Evolutionary conservation across 2,329 filamentous ascomycete genomes (phyloP).

Genomic region (Zopfia rhizophila): DNA sequence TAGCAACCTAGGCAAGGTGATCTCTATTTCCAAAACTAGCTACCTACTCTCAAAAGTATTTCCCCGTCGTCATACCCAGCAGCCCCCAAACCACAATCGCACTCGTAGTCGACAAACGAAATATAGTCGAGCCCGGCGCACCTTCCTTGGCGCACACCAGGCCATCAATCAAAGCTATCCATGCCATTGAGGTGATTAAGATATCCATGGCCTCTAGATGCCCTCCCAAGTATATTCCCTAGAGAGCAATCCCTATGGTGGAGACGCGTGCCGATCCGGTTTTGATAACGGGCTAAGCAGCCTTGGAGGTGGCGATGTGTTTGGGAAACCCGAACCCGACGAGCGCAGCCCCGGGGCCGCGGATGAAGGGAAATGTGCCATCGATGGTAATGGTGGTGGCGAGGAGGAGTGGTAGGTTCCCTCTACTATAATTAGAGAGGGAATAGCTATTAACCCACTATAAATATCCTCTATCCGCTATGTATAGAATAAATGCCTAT

Average conservation of each 20-base stretch:
- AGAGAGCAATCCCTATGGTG: conserved; percentile 27
- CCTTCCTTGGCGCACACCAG: conserved; percentile 26
- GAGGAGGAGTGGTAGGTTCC: conserved; percentile 31
- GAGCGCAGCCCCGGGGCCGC: conserved; percentile 24
- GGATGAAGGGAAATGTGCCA: conserved; percentile 23
- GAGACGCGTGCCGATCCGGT: conserved; percentile 27
- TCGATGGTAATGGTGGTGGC: conserved; percentile 27
- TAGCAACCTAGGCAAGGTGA: too few relatives aligned
- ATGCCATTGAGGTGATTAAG: conserved; percentile 24
- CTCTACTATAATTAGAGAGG: too few relatives aligned
- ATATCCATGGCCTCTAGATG: conserved; percentile 33
- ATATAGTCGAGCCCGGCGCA: conserved; percentile 17
- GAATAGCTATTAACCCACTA: too few relatives aligned
- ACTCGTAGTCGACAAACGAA: conserved; percentile 17
- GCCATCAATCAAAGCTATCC: conserved; percentile 28
- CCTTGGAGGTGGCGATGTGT: conserved; percentile 21
- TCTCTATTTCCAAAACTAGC: too few relatives aligned
- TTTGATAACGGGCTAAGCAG: conserved; percentile 29
- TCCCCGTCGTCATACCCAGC: conserved; percentile 30
- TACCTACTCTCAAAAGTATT: conserved; percentile 25
- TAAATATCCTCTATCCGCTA: too few relatives aligned
- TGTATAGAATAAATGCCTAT: too few relatives aligned
- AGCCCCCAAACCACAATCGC: conserved; percentile 29
- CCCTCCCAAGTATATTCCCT: conserved; percentile 27
- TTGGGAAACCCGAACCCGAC: conserved; percentile 21